phyloP scores from a whole-genome alignment of 2,329 filamentous ascomycete genomes.

The Cordyceps javanica region DNA sequence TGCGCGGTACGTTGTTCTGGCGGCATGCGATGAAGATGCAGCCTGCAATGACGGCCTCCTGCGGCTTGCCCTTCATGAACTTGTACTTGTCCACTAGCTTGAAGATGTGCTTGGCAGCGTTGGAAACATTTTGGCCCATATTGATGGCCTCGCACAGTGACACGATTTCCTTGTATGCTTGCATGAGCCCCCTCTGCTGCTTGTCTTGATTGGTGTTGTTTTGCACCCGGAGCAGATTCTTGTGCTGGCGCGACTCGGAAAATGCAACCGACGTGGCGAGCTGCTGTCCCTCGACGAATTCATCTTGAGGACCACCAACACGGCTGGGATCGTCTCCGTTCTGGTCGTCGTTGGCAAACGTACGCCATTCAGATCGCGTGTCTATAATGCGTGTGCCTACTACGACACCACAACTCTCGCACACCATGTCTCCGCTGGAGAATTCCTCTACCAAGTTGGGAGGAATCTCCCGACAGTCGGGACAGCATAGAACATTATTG shows the following conservation, averaged over 20 bases:
- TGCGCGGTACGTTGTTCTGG: slow-evolving; percentile 77
- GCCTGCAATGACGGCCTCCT: slow-evolving; percentile 88
- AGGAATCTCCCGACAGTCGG: slow-evolving; percentile 86
- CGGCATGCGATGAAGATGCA: slow-evolving; percentile 98
- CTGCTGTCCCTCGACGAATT: slow-evolving; percentile 83
- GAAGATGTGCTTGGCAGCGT: slow-evolving; percentile 90
- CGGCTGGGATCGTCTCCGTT: slow-evolving; percentile 94
- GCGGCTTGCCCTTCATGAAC: slow-evolving; percentile 90
- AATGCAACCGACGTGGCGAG: slow-evolving; percentile 84
- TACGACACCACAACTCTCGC: slow-evolving; percentile 84
- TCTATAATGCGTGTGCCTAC: slow-evolving; percentile 89
- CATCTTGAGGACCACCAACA: slow-evolving; percentile 91
- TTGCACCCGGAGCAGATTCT: slow-evolving; percentile 76
- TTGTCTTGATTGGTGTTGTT: slow-evolving; percentile 83
- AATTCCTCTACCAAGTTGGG: slow-evolving; percentile 92
- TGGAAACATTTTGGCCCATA: slow-evolving; percentile 73
- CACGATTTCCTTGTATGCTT: slow-evolving; percentile 85
- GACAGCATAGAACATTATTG: slow-evolving; percentile 78
- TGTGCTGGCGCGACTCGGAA: slow-evolving; percentile 64
- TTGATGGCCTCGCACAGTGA: slow-evolving; percentile 79
- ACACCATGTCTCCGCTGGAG: slow-evolving; percentile 87
- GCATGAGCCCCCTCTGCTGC: slow-evolving; percentile 70
- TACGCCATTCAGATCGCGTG: slow-evolving; percentile 95
- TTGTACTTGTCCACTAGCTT: slow-evolving; percentile 91
- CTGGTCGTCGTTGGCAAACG: slow-evolving; percentile 97